Base-by-base conservation (phyloP, 768 basidiomycete genomes). In the Russula dissimulans region DNA sequence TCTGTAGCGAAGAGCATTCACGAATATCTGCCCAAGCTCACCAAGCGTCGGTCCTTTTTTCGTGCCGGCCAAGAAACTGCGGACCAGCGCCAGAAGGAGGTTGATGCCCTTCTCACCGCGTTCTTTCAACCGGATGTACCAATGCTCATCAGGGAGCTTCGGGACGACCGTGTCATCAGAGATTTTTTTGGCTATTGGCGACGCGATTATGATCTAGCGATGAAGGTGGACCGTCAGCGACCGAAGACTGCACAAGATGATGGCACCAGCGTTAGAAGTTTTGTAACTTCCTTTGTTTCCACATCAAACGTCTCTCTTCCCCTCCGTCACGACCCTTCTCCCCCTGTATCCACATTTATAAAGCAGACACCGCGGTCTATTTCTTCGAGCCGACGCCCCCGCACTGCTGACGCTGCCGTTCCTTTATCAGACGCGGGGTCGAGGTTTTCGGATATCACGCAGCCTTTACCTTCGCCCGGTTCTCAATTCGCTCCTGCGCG, bases 141-240 rank as follows among this genome's bases (percentile, higher is more conserved):
- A 15, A 76, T 78, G 0, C 76, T 91, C 47, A 71, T 91, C 52
- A 72, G 76, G 57, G 90, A 91, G 58, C 77, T 92, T 56, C 77
- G 87, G 42, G 74, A 74, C 17, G 79, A 79, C 31, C 76, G 74
- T 38, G 69, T 77, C 32, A 79, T 89, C 52, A 81, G 81, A 3
- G 85, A 91, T 69, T 92, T 91, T 71, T 92, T 92, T 67, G 86
- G 81, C 14, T 78, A 80, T 63, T 91, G 90, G 90, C 76, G 84
- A 61, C 73, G 84, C 42, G 90, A 92, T 69, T 71, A 80, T 60
- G 88, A 91, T 55, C 73, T 81, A 18, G 76, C 76, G 31, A 75
- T 76, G 61, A 83, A 79, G 67, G 45, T n/a, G 57, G 69, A 54
- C 57, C 69, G 31, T 11, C 66, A 61, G 65, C 59, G 48, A 47